phyloP scores from a whole-genome alignment of 78 protist genomes.

The Chrysochromulina parva region DNA sequence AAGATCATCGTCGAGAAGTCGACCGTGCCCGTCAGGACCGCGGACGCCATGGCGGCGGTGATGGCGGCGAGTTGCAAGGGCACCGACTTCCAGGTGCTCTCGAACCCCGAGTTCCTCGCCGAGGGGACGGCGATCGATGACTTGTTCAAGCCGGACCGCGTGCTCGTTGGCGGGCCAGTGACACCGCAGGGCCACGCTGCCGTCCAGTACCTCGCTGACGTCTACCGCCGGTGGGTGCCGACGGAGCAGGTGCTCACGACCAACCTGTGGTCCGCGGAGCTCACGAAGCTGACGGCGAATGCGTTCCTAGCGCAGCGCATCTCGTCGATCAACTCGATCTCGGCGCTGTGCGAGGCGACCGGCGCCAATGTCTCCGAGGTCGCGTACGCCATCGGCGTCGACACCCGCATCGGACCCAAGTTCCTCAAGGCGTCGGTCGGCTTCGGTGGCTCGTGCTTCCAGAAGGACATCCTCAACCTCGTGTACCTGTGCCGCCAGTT shows the following conservation, averaged over 20 bases:
- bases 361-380: conserved; percentile 93
- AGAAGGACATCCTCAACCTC: conserved; percentile 90
- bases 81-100: conserved; percentile 68
- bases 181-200: conserved; percentile 52
- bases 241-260: conserved; percentile 67
- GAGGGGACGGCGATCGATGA: conserved; percentile 92
- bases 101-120: conserved; percentile 96
- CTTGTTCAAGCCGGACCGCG: conserved; percentile 87
- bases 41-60: conserved; percentile 31
- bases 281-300: conserved; percentile 92
- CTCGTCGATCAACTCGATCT: conserved; percentile 86
- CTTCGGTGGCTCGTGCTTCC: conserved; percentile 84
- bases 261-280: conserved; percentile 76
- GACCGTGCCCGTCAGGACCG: conserved; percentile 88
- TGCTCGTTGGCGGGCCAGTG: conserved; percentile 92
- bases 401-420: conserved; percentile 84
- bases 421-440: conserved; percentile 82
- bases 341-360: conserved; percentile 84
- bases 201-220: neutral
- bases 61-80: neutral
- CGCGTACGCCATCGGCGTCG: conserved; percentile 61
- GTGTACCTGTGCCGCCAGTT: conserved; percentile 70
- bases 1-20: conserved; percentile 91
- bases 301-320: conserved; percentile 97
- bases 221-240: conserved; percentile 75